A percentile compares a stretch with the other conserved stretches of the same genome.
These are phyloP conservation scores for Cryptomeria japonica DNA, from an alignment of 75 land plant species.

Conservation along the genomic window DNA sequence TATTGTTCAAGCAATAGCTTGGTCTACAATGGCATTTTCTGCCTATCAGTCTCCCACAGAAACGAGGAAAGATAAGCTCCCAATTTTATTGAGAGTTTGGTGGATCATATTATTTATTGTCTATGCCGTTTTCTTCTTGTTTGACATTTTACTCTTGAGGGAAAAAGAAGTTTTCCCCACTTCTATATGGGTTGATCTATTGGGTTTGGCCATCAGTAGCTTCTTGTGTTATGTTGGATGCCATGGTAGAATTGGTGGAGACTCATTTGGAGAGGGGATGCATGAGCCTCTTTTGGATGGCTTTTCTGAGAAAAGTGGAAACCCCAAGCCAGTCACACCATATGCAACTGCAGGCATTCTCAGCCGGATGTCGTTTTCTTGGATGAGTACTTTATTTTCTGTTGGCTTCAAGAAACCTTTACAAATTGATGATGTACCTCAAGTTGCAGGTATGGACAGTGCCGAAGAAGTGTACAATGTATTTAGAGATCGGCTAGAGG, in stretches of 20 bases:
- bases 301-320: neutral
- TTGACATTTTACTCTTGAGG: neutral
- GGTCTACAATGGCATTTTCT: neutral
- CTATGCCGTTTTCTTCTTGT: neutral
- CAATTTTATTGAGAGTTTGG: slow-evolving; percentile 5
- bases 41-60: neutral
- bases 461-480: slow-evolving; percentile 11
- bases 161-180: neutral
- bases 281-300: slow-evolving; percentile 11
- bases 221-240: slow-evolving; percentile 8
- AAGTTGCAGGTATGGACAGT: slow-evolving; percentile 14
- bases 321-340: slow-evolving; percentile 1
- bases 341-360: slow-evolving; percentile 27
- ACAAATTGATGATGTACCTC: slow-evolving; percentile 29
- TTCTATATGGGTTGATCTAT: neutral
- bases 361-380: slow-evolving; percentile 28
- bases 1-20: slow-evolving; percentile 11
- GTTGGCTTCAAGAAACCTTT: slow-evolving; percentile 29
- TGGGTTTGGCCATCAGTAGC: neutral
- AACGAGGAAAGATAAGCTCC: neutral
- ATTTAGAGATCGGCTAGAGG: slow-evolving; percentile 18
- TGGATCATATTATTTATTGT: slow-evolving; percentile 5
- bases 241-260: neutral
- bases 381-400: slow-evolving; percentile 33
- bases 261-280: neutral